Base-by-base conservation (phyloP, 768 basidiomycete genomes). In the Kwoniella europaea region DNA sequence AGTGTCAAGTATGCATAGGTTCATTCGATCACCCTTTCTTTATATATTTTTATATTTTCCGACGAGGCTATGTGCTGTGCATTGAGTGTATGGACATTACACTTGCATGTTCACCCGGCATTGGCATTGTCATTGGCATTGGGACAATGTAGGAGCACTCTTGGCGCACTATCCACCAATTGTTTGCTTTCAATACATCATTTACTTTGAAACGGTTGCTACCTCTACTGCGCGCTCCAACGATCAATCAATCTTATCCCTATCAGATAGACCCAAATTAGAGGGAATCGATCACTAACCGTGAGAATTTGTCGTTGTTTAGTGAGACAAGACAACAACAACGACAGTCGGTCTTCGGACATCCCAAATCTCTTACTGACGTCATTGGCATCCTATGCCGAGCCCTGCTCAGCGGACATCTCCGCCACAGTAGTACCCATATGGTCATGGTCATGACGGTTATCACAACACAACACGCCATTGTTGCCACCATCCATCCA, bases 391-490 rank as follows among this genome's bases (percentile, higher is more conserved):
- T 18, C 46, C 46, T 18, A 4, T 50, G 13, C 12, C 46, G 46
- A 50, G 46, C 18, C 13, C 46, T 20, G 56, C 12, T 35, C 20
- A 57, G 46, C 46, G 46, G 46, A 50, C 4, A 50, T 50, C 13
- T 50, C 61, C 61, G 61, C 24, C 61, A 63, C 41, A 15, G n/a
- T 63, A 15, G 15, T 41, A 29, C 35, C 61, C 24, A 27, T 29
- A 20, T 18, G n/a, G 59, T 29, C 59, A 61, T 15, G 42, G 16
- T 18, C 41, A 50, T 10, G 18, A 24, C 46, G 27, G 50, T 63
- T 15, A 63, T 20, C 62, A 50, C n/a, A 63, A 12, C 62, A 62
- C 13, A n/a, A 62, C 41, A 42, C 41, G 46, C 46, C 46, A 50
- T 61, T 61, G 41, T 35, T 35, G 41, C 59, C 59, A n/a, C 59